Evolutionary conservation across 768 basidiomycete genomes (phyloP).

Genomic region (Podaxis carcinomalis): DNA sequence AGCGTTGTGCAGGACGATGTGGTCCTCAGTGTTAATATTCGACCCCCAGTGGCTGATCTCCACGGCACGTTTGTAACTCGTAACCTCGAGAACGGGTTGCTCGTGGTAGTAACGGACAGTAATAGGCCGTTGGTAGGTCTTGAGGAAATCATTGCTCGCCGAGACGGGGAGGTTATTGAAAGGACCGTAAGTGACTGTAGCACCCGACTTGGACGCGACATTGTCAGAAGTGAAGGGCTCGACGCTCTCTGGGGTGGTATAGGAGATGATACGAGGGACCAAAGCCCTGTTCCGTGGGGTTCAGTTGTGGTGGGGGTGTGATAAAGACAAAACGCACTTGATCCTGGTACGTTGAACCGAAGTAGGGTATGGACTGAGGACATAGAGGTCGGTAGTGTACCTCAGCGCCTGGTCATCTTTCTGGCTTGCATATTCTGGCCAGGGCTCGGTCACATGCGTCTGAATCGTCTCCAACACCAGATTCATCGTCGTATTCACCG

Average conservation of each 20-base stretch:
- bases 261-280: slow-evolving; percentile 64
- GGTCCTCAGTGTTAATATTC: slow-evolving; percentile 91
- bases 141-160: slow-evolving; percentile 48
- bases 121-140: slow-evolving; percentile 59
- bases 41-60: slow-evolving; percentile 98
- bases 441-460: slow-evolving; percentile 73
- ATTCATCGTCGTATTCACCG: slow-evolving; percentile 58
- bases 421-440: slow-evolving; percentile 72
- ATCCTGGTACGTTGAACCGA: slow-evolving; percentile 83
- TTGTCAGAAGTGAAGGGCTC: slow-evolving; percentile 58
- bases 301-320: background rate
- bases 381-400: slow-evolving; percentile 73
- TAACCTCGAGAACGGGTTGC: slow-evolving; percentile 76
- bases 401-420: slow-evolving; percentile 75
- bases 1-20: slow-evolving; percentile 79
- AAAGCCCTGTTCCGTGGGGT: slow-evolving; percentile 48
- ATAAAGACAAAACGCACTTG: slow-evolving; percentile 46
- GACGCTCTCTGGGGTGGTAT: slow-evolving; percentile 61
- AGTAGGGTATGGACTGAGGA: slow-evolving; percentile 81
- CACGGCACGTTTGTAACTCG: slow-evolving; percentile 65
- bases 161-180: slow-evolving; percentile 73
- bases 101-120: slow-evolving; percentile 79
- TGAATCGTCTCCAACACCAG: slow-evolving; percentile 77
- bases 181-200: slow-evolving; percentile 86
- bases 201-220: slow-evolving; percentile 66